These are phyloP conservation scores for Rhytidiadelphus loreus DNA, from an alignment of 225 moss, liverwort and hornwort species.

Conservation along the genomic window DNA sequence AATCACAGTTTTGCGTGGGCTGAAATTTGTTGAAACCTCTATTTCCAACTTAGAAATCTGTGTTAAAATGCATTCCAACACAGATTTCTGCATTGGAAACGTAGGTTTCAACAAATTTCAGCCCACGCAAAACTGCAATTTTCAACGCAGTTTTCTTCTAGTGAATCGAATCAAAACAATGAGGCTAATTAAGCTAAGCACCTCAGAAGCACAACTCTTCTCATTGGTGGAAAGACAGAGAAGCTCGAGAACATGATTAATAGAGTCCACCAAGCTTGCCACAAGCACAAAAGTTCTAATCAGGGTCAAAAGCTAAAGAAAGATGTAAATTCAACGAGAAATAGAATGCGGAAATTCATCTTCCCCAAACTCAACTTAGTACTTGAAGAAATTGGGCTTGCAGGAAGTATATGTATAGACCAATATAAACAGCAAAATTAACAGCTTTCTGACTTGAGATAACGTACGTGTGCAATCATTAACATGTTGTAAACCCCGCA, in stretches of 20 bases:
- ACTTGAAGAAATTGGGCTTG: neutral
- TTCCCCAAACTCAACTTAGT: neutral
- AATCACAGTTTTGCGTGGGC: no score
- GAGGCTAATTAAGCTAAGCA: neutral
- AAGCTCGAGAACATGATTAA: constrained; percentile 53
- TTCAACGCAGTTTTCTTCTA: no score
- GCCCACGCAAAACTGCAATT: no score
- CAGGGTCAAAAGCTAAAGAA: neutral
- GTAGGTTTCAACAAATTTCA: no score
- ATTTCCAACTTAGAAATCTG: no score
- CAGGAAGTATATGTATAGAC: neutral
- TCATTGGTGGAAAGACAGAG: constrained; percentile 32
- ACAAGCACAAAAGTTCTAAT: neutral
- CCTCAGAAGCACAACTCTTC: constrained; percentile 30
- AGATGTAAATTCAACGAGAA: neutral
- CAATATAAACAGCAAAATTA: neutral
- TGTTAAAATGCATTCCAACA: no score
- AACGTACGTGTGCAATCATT: constrained; percentile 75
- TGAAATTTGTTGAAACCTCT: no score
- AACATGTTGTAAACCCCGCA: constrained; percentile 37
- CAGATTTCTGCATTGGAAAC: no score
- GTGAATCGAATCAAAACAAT: neutral
- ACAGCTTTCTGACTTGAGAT: neutral
- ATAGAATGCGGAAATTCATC: neutral
- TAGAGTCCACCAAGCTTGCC: constrained; percentile 81